Base-by-base conservation (phyloP, 129 eudicot genomes). In the Escallonia rubra region DNA sequence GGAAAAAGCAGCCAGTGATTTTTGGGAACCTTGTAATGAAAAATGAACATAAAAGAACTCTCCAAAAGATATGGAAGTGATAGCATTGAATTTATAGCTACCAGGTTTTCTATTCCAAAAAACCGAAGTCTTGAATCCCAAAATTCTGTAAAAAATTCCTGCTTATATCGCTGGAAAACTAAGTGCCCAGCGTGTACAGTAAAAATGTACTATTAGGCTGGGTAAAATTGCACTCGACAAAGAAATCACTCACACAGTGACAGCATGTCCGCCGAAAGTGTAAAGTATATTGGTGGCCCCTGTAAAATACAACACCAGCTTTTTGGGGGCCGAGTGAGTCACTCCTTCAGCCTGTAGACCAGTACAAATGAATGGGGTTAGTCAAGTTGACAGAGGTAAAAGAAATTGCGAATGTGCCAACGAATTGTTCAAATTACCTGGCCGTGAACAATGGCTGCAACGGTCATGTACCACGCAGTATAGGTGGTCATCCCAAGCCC, bases 231-330 rank as follows among this genome's bases (percentile, higher is more conserved):
- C 34, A 23, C 34, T 42, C 14, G 8, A 15, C 52, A 43, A 38
- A 38, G 10, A 57, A 66, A 56, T 42, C 6, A 76, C 90, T 84
- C 57, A 88, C 95, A 88, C 95, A 7, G 91, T 88, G 61, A 88
- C 91, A 3, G 95, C 95, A 40, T 88, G 95, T 8, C 95, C 95
- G 3, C 95, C 95, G 55, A 87, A 87, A 41, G 95, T 87, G 55
- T 87, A 86, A 58, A 86, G 88, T 68, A 86, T 82, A 43, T 86
- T 86, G 50, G 93, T 86, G 50, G 93, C 93, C 65, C 93, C 93
- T 2, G 93, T 86, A 66, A 86, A 86, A 64, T 86, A 86, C 46
- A 86, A 74, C 48, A 84, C 88, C 70, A 79, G 52, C 38, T 66
- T 68, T 48, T 46, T 77, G 16, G 95, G 95, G 5, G 84, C 95